Evolutionary conservation across 441 rosid genomes (phyloP).

Genomic region (Pelargonium exstipulatum): DNA sequence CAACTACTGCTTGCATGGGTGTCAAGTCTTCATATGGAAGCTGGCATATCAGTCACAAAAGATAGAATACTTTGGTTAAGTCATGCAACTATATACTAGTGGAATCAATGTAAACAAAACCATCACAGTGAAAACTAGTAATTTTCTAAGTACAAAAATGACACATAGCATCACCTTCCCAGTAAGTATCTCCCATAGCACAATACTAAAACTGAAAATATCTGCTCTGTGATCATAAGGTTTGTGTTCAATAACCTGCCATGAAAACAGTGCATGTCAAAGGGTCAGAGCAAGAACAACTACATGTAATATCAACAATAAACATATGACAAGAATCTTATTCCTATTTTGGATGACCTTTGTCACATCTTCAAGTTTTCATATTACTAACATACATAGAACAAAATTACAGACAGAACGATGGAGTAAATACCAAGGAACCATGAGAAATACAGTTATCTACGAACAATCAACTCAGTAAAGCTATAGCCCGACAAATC

Average conservation of each 20-base stretch:
- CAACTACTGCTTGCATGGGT: slow-evolving; percentile 65
- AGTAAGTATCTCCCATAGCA: slow-evolving; percentile 68
- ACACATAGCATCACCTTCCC: slow-evolving; percentile 44
- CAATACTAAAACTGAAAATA: slow-evolving; percentile 59
- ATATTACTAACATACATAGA: neutral
- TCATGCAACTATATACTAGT: neutral
- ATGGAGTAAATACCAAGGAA: slow-evolving; percentile 6
- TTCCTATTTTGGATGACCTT: slow-evolving; percentile 2
- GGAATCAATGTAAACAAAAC: neutral
- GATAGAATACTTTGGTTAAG: neutral
- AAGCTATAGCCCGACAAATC: neutral
- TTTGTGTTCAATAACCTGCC: slow-evolving; percentile 65
- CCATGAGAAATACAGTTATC: neutral
- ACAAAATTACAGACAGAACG: neutral
- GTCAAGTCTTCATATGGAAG: slow-evolving; percentile 54
- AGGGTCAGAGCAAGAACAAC: slow-evolving; percentile 15
- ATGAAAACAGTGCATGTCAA: slow-evolving; percentile 24
- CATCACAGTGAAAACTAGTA: neutral
- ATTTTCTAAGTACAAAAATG: slow-evolving; percentile 11
- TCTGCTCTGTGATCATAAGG: slow-evolving; percentile 63
- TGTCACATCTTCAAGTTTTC: neutral
- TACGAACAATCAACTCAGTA: neutral
- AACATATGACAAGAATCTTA: neutral
- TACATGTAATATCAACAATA: neutral
- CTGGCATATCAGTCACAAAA: slow-evolving; percentile 31